A percentile compares a stretch with the other conserved stretches of the same genome.
phyloP scores from a whole-genome alignment of 148 eudicot genomes.

The Arbutus unedo region DNA sequence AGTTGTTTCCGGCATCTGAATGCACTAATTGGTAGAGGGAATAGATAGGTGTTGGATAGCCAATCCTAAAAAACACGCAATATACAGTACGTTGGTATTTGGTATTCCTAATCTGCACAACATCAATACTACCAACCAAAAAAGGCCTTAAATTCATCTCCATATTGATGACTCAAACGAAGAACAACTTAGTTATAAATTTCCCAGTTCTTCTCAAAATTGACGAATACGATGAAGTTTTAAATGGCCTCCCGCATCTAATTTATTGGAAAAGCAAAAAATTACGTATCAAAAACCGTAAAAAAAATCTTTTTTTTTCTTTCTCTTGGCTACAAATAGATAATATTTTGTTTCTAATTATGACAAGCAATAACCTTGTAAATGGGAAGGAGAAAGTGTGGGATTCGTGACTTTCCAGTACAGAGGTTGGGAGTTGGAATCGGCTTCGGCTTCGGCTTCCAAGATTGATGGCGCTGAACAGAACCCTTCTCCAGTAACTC shows the following conservation, averaged over 20 bases:
- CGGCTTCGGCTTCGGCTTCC: background rate
- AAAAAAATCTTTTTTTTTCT: background rate
- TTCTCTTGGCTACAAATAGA: background rate
- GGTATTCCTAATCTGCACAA: background rate
- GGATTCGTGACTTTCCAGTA: conserved; percentile 88
- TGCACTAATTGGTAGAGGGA: too few species aligned
- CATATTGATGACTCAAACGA: background rate
- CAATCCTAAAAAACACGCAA: background rate
- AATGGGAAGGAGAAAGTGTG: conserved; percentile 89
- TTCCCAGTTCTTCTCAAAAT: background rate
- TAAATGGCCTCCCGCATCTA: background rate
- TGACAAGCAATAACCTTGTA: conserved; percentile 46
- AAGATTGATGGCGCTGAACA: conserved; percentile 48
- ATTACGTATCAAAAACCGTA: background rate
- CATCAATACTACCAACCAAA: background rate
- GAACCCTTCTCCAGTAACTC: conserved; percentile 46
- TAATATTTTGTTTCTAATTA: background rate
- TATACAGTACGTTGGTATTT: background rate
- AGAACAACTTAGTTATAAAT: background rate
- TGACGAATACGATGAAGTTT: background rate
- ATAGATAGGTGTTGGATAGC: background rate
- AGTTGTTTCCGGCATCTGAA: too few species aligned
- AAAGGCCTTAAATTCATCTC: background rate
- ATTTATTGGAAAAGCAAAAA: background rate
- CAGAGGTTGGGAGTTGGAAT: conserved; percentile 28